Conservation (phyloP, 2,329 filamentous ascomycete species). For the Pyrenophora seminiperda region DNA sequence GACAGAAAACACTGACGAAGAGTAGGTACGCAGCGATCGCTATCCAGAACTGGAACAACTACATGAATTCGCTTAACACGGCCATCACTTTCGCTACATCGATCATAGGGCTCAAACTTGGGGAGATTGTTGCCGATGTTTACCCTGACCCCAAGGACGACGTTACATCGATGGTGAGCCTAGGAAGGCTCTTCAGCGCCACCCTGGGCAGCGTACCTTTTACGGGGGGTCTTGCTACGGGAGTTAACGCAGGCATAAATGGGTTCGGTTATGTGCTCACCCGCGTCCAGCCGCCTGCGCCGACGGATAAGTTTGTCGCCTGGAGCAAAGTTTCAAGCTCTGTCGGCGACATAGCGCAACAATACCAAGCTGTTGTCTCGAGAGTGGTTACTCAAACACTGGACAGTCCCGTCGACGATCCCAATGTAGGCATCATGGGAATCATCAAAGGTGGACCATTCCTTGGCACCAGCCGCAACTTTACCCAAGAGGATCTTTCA, state of each 20-base stretch:
- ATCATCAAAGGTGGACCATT: constrained; percentile 8
- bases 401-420: not conserved
- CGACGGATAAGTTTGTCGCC: constrained; percentile 6
- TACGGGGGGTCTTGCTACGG: not conserved
- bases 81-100: constrained; percentile 11
- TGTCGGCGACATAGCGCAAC: constrained; percentile 1
- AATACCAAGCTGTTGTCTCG: constrained; percentile 5
- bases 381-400: not conserved
- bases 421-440: constrained; percentile 2
- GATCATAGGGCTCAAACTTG: constrained; percentile 8
- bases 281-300: constrained; percentile 1
- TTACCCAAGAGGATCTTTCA: constrained; percentile 12
- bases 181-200: not conserved
- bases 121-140: constrained; percentile 6
- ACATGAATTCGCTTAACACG: constrained; percentile 13
- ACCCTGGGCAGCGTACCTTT: constrained; percentile 4
- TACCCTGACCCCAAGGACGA: constrained; percentile 12
- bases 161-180: constrained; percentile 7
- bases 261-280: not conserved
- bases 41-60: constrained; percentile 19
- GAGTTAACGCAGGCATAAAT: not conserved
- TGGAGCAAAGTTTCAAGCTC: constrained; percentile 11
- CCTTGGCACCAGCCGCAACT: constrained; percentile 13
- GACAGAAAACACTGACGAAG: too few species aligned
- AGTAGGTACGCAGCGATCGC: constrained; percentile 10